Conservation (phyloP, 2,329 filamentous ascomycete genomes). For the Colletotrichum acutatum region DNA sequence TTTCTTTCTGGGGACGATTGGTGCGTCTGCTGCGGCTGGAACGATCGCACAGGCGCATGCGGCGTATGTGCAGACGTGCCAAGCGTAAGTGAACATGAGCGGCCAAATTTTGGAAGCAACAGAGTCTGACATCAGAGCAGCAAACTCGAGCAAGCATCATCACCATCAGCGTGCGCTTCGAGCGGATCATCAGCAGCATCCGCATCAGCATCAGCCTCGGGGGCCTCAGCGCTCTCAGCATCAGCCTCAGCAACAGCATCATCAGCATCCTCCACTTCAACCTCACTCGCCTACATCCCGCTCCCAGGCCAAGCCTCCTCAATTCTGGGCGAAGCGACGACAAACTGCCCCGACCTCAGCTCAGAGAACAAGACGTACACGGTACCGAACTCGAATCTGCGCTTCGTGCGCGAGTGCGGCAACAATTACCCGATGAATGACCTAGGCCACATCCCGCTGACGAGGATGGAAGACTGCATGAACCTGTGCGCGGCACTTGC, state of each 20-base stretch:
- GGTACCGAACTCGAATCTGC: conserved; percentile 37
- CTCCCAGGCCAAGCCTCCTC: not conserved
- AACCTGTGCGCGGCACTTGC: conserved; percentile 38
- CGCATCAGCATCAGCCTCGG: not conserved
- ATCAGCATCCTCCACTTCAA: not conserved
- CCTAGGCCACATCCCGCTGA: conserved; percentile 37
- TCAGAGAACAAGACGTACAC: conserved; percentile 30
- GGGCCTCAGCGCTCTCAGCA: not conserved
- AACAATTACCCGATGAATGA: conserved; percentile 36
- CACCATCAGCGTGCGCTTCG: not conserved
- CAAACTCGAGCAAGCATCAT: conserved; percentile 11
- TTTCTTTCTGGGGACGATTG: conserved; percentile 25
- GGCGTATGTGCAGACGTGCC: conserved; percentile 12
- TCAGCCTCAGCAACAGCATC: not conserved
- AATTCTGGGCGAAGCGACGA: not conserved
- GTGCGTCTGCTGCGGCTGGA: conserved; percentile 26
- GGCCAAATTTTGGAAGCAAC: too few species aligned
- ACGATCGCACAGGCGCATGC: conserved; percentile 19
- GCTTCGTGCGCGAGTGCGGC: conserved; percentile 36
- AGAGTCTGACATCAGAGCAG: not conserved
- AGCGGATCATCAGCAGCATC: not conserved
- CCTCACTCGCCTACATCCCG: not conserved
- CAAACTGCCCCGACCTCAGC: not conserved
- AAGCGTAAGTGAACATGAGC: not conserved
- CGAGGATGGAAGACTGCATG: conserved; percentile 39